Percentiles rank a stretch among this genome's conserved stretches.
These are phyloP conservation scores for Leccinum disarticulatum DNA, from an alignment of 768 basidiomycete genomes.

Conservation along the genomic window DNA sequence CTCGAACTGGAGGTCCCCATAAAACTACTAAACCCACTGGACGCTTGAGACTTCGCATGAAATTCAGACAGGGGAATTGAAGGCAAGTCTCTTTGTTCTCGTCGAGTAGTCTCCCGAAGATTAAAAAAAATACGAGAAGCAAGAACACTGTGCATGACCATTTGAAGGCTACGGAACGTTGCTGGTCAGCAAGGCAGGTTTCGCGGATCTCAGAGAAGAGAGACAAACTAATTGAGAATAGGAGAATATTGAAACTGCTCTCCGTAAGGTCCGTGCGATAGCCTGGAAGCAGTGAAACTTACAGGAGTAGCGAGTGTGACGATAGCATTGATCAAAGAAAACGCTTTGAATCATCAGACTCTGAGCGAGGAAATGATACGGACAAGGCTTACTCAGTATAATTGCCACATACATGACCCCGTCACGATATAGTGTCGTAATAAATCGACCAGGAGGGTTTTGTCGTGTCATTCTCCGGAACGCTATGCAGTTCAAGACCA, in stretches of 20 bases:
- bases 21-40: conserved; percentile 4
- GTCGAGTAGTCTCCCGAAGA: conserved; percentile 20
- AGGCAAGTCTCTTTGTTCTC: neutral
- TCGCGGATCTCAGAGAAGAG: neutral
- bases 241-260: conserved; percentile 15
- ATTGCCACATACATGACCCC: conserved; percentile 19
- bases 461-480: conserved; percentile 16
- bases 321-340: conserved; percentile 19
- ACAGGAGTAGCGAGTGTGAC: conserved; percentile 10
- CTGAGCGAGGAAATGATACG: neutral
- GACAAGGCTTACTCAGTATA: conserved; percentile 12
- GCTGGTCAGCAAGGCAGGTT: neutral
- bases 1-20: neutral
- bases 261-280: neutral
- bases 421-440: conserved; percentile 19
- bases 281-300: neutral
- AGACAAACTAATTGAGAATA: conserved; percentile 19
- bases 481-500: conserved; percentile 17
- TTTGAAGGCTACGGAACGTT: conserved; percentile 13
- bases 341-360: conserved; percentile 7
- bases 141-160: conserved; percentile 26
- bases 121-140: conserved; percentile 27
- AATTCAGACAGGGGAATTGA: conserved; percentile 10
- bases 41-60: neutral
- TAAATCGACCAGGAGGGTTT: conserved; percentile 5